Conservation (phyloP, 371 early-diverging fungal species). For the Chytridium lagenaria region DNA sequence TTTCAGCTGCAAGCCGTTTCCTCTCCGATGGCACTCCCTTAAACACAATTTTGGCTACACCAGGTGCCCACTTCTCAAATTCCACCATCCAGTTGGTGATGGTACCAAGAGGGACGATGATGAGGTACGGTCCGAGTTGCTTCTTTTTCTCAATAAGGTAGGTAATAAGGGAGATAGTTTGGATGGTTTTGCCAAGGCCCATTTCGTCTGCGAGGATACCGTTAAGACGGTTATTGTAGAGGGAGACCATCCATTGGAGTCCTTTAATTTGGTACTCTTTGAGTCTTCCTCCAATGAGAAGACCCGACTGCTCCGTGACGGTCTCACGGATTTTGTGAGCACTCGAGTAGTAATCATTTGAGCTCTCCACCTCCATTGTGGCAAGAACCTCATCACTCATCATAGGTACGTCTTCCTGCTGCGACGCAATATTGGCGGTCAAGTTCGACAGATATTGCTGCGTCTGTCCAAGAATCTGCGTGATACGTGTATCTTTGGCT, state of each 20-base stretch:
- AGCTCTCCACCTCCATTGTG: slow-evolving; percentile 38
- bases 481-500: slow-evolving; percentile 94
- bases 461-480: slow-evolving; percentile 87
- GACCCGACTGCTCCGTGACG: slow-evolving; percentile 76
- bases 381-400: slow-evolving; percentile 23
- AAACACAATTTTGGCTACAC: slow-evolving; percentile 88
- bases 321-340: slow-evolving; percentile 85
- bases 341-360: slow-evolving; percentile 78
- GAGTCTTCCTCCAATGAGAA: slow-evolving; percentile 85
- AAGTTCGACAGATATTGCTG: slow-evolving; percentile 80
- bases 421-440: slow-evolving; percentile 75
- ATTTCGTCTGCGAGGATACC: slow-evolving; percentile 99
- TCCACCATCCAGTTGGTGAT: slow-evolving; percentile 97
- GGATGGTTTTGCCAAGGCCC: slow-evolving; percentile 84
- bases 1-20: slow-evolving; percentile 71
- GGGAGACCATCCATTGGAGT: slow-evolving; percentile 95
- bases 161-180: slow-evolving; percentile 96
- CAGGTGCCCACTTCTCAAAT: slow-evolving; percentile 98
- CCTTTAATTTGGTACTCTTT: slow-evolving; percentile 98
- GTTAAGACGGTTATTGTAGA: slow-evolving; percentile 95
- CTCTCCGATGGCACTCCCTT: slow-evolving; percentile 85
- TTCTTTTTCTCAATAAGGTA: slow-evolving; percentile 91
- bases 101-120: slow-evolving; percentile 93
- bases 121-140: slow-evolving; percentile 91
- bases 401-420: slow-evolving; percentile 49